phyloP scores from a whole-genome alignment of 2,329 filamentous ascomycete species.

The Fusarium virguliforme region DNA sequence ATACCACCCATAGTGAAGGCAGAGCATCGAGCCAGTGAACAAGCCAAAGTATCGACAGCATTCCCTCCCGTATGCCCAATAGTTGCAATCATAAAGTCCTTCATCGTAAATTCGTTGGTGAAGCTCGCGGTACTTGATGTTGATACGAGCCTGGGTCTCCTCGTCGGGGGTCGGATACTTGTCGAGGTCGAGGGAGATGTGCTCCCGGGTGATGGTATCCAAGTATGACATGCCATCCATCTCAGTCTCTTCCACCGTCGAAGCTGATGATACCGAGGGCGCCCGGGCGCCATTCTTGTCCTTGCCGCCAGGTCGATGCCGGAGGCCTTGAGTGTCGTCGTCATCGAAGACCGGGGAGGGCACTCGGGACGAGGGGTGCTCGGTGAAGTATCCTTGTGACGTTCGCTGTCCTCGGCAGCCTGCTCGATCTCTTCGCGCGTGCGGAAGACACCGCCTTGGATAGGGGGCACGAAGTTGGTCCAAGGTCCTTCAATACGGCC shows the following conservation, averaged over 20 bases:
- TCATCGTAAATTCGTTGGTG: constrained; percentile 80
- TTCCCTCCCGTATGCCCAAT: constrained; percentile 84
- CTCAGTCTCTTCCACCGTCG: constrained; percentile 64
- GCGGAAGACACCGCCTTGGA: constrained; percentile 88
- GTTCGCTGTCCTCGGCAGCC: constrained; percentile 33
- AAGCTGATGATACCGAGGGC: constrained; percentile 74
- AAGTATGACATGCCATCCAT: constrained; percentile 75
- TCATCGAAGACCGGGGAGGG: constrained; percentile 70
- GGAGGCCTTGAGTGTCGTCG: constrained; percentile 45
- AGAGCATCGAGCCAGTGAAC: constrained; percentile 72
- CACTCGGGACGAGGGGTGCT: constrained; percentile 69
- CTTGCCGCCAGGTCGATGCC: constrained; percentile 50
- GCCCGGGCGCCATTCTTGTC: constrained; percentile 50
- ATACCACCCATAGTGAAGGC: constrained; percentile 77
- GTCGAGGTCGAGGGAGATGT: constrained; percentile 81
- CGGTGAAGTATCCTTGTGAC: constrained; percentile 50
- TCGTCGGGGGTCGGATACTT: constrained; percentile 86
- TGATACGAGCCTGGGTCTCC: constrained; percentile 81
- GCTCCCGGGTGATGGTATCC: constrained; percentile 80
- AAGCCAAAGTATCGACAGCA: constrained; percentile 78
- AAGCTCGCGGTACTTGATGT: constrained; percentile 85
- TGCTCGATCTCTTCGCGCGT: constrained; percentile 57
- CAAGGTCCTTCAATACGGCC: constrained; percentile 86
- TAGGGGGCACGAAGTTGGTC: constrained; percentile 91
- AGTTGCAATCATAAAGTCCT: constrained; percentile 88